Percentiles rank a stretch among this genome's conserved stretches.
phyloP scores from a whole-genome alignment of 768 basidiomycete species.

The Chiua virens region DNA sequence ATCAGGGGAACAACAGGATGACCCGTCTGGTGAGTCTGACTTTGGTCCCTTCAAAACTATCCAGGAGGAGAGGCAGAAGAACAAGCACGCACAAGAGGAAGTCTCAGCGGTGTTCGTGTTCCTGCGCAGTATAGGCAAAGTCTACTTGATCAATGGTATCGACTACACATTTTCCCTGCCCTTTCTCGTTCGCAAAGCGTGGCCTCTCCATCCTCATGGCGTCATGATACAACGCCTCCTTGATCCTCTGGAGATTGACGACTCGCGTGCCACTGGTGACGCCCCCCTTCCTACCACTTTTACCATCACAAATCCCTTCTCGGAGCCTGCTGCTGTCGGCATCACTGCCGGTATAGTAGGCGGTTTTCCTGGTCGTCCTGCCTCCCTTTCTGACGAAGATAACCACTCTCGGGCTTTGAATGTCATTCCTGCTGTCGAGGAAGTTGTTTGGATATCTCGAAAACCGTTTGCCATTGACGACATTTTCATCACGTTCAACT shows the following conservation, averaged over 20 bases:
- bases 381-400: conserved; percentile 54
- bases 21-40: conserved; percentile 21
- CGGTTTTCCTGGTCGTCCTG: conserved; percentile 32
- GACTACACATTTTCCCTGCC: conserved; percentile 81
- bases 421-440: conserved; percentile 62
- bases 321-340: conserved; percentile 72
- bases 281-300: conserved; percentile 78
- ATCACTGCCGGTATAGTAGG: conserved; percentile 61
- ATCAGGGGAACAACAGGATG: conserved; percentile 14
- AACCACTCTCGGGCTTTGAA: conserved; percentile 49
- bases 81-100: conserved; percentile 36
- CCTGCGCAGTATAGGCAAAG: conserved; percentile 68
- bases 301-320: conserved; percentile 71
- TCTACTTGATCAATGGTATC: conserved; percentile 67
- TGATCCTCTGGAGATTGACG: conserved; percentile 63
- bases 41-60: conserved; percentile 47
- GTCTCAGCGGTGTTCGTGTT: conserved; percentile 75
- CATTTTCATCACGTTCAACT: conserved; percentile 59
- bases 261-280: conserved; percentile 65
- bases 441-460: conserved; percentile 60
- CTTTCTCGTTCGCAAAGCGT: conserved; percentile 75
- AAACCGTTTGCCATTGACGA: conserved; percentile 43
- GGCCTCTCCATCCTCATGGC: conserved; percentile 78
- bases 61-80: conserved; percentile 39
- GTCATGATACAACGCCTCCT: conserved; percentile 76